These are phyloP conservation scores for Filosporella fistucella DNA, from an alignment of 495 filamentous ascomycete genomes.

Conservation along the genomic window DNA sequence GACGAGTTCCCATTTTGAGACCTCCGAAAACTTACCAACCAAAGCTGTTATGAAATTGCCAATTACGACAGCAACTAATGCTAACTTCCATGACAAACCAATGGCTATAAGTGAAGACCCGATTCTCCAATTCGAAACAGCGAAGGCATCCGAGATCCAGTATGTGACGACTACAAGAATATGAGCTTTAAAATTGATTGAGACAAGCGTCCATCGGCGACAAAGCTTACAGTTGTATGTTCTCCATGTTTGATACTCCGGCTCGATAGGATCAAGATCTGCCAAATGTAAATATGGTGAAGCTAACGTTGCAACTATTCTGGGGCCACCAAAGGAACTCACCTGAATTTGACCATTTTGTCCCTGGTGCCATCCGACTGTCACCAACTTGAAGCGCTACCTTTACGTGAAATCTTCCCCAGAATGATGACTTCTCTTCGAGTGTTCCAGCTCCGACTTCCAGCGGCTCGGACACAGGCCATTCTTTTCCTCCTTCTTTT, in stretches of 20 bases:
- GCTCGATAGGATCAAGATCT: slow-evolving; percentile 2
- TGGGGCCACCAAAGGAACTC: neutral
- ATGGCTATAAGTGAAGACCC: slow-evolving; percentile 56
- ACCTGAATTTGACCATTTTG: neutral
- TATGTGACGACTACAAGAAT: slow-evolving; percentile 34
- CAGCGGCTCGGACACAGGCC: neutral
- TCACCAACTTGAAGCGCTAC: neutral
- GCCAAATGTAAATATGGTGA: neutral
- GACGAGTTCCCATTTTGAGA: too few species aligned
- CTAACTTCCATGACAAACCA: slow-evolving; percentile 55
- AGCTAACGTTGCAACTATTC: too few species aligned
- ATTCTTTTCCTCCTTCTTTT: neutral
- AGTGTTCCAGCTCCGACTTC: neutral
- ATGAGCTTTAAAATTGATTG: neutral
- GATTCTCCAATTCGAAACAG: slow-evolving; percentile 56
- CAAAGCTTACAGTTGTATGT: neutral
- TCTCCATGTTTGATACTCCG: neutral
- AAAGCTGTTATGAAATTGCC: slow-evolving; percentile 57
- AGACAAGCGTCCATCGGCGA: neutral
- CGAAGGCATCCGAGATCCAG: slow-evolving; percentile 61
- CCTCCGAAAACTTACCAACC: slow-evolving; percentile 36
- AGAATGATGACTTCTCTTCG: neutral
- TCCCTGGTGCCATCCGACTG: neutral
- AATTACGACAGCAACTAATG: slow-evolving; percentile 53
- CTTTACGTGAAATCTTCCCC: neutral